Base-by-base conservation (phyloP, 768 basidiomycete species). In the Xerocomellus amylosporus region DNA sequence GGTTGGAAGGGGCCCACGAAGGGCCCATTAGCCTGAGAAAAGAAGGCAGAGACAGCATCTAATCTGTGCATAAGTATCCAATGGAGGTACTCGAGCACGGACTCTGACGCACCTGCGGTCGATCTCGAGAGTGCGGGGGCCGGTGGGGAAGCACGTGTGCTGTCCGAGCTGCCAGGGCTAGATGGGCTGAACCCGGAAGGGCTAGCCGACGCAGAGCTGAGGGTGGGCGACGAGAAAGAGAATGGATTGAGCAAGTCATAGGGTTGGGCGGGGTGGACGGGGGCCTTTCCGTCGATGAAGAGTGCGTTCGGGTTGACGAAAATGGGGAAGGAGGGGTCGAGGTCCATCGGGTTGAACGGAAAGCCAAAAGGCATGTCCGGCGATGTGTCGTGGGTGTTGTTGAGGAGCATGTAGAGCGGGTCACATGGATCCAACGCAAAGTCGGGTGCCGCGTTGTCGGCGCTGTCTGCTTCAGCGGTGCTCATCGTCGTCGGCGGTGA, bases 231-330 rank as follows among this genome's bases (percentile, higher is more conserved):
- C 36, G 77, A 74, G 60, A 80, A 81, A 3, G 73, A 67, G 56
- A 80, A 80, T 0, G 78, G 39, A 5, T 55, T 42, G 34, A 73
- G 54, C 28, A 71, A 22, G 49, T 71, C 71, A 17, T 68, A 66
- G 2, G 64, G 70, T 19, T 7, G 19, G 58, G 45, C 1, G 14
- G 61, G 47, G 59, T 72, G 54, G 5, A 51, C 4, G 45, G 59
- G 36, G 2, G 44, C 46, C 42, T 69, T 71, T 14, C 64, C 60
- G 30, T 75, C 67, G 50, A 79, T 44, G 17, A 68, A 82, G 62
- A 88, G 86, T 13, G 88, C 71, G 59, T 74, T 83, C 30, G 88
- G 87, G 54, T 90, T 85, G 50, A 90, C 77, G 1, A 80, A 78
- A 60, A 84, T 77, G 19, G 79, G 71, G 31, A 71, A 36, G 19